Base-by-base conservation (phyloP, 371 early-diverging fungal species). In the Rhizopus arrhizus region DNA sequence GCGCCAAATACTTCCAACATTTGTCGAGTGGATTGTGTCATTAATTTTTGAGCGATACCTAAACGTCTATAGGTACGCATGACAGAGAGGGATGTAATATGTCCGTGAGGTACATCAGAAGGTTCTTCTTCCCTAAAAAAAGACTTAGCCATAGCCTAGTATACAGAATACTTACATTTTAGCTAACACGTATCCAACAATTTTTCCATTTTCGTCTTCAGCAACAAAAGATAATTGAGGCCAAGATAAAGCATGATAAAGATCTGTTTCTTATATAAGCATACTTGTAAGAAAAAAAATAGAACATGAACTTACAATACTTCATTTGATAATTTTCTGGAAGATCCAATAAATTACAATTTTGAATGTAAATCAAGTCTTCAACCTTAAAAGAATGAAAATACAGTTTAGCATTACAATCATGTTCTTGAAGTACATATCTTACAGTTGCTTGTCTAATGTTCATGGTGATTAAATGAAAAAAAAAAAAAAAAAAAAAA, bases 321-420 rank as follows among this genome's bases (percentile, higher is more conserved):
- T 98, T 98, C 91, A 98, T 93, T 70, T 93, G 93, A 76, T 98
- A 98, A 85, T 98, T 98, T 73, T 98, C 99, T 4, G 99, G 99
- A 54, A 98, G 85, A 77, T 97, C 97, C 61, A 85, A 81, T 60
- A 98, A 79, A 78, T 98, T 98, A 86, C 95, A 95, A 71, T 94
- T 89, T 82, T 98, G 98, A 87, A 98, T 89, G 34, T 81, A 85
- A 43, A 91, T 76, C 75, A 91, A 73, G 68, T 94, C 95, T 36
- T 88, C 87, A 35, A 87, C 79, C 89, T 91, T 43, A 5, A 43
- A 43, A 43, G 15, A 13, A 13, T 22, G 22, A 2, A 22, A 22
- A 22, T 2, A 22, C 22, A 22, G 2, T 22, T 22, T 22, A 22
- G 22, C 22, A 22, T 22, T 22, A 22, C 22, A 22, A 22, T 22